phyloP scores from a whole-genome alignment of 768 basidiomycete genomes.

The Amanita molliuscula region DNA sequence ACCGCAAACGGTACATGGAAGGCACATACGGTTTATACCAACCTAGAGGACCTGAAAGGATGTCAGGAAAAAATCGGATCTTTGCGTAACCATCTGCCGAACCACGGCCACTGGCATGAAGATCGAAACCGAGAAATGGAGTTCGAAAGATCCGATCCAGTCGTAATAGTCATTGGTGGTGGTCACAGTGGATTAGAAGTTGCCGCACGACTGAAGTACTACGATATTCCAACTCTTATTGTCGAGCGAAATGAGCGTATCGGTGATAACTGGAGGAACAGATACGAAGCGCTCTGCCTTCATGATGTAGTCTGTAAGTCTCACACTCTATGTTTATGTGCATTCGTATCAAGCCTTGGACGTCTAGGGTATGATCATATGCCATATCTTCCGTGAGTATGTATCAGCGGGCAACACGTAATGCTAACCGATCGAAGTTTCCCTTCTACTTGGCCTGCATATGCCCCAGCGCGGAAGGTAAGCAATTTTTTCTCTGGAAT shows the following conservation, averaged over 20 bases:
- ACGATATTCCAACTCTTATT: constrained; percentile 42
- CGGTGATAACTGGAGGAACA: constrained; percentile 53
- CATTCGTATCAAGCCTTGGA: constrained; percentile 8
- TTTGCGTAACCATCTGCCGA: constrained; percentile 24
- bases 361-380: constrained; percentile 21
- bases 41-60: constrained; percentile 35
- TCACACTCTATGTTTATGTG: constrained; percentile 5
- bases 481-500: constrained; percentile 33
- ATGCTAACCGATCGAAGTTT: constrained; percentile 23
- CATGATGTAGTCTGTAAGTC: constrained; percentile 40
- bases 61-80: constrained; percentile 32
- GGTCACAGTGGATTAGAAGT: constrained; percentile 54
- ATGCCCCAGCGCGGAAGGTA: constrained; percentile 45
- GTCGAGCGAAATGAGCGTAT: constrained; percentile 45
- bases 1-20: constrained; percentile 31
- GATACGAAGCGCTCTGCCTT: constrained; percentile 49
- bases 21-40: constrained; percentile 41
- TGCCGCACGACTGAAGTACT: constrained; percentile 47
- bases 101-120: constrained; percentile 41
- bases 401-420: background rate
- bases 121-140: constrained; percentile 25
- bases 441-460: constrained; percentile 50
- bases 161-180: constrained; percentile 44
- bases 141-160: constrained; percentile 36
- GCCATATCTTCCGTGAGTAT: constrained; percentile 41